Base-by-base conservation (phyloP, 1,284 basidiomycete genomes). In the Moesziomyces globuligerus region DNA sequence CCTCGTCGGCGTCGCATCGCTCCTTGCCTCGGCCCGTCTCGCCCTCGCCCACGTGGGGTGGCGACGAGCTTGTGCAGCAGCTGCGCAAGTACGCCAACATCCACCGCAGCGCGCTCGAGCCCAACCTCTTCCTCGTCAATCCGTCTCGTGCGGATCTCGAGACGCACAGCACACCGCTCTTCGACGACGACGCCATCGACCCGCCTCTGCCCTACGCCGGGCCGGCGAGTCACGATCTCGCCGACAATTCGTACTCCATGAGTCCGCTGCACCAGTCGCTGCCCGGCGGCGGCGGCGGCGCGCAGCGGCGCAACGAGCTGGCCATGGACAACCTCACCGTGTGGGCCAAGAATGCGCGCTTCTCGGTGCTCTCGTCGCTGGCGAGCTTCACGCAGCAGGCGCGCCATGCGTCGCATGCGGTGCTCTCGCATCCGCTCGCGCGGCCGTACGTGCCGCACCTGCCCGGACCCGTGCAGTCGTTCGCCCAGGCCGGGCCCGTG, bases 131-230 rank as follows among this genome's bases (percentile, higher is more conserved):
- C 85, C 87, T 99, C 38, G 86, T 98, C 44, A 94, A 98, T 79
- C 96, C 95, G 0, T 93, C 90, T 34, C 87, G 90, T 49, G 86
- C 89, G 29, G 95, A 98, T 83, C 88, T 94, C 28, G 94, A 97
- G 68, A 87, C 90, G 0, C 96, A 98, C 61, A 74, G 81, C 29
- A 83, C 79, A 7, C 78, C 78, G 9, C 47, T 75, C 20, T 83
- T 80, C 26, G 81, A 81, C 44, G 83, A 84, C 38, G 83, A 84
- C 43, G 81, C 79, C n/a, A 67, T 80, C 44, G 74, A 78, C 43
- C 38, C 36, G 20, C 66, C 55, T 7, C 50, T 43, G 39, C 43
- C 47, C 13, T 20, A 50, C 29, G 55, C 56, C 26, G 56, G 48
- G 6, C 10, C 26, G 5, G 29, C 13, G 49, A 64, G 52, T n/a